These are phyloP conservation scores for Pyrenophora teres DNA, from an alignment of 2,329 filamentous ascomycete genomes.

Conservation along the genomic window DNA sequence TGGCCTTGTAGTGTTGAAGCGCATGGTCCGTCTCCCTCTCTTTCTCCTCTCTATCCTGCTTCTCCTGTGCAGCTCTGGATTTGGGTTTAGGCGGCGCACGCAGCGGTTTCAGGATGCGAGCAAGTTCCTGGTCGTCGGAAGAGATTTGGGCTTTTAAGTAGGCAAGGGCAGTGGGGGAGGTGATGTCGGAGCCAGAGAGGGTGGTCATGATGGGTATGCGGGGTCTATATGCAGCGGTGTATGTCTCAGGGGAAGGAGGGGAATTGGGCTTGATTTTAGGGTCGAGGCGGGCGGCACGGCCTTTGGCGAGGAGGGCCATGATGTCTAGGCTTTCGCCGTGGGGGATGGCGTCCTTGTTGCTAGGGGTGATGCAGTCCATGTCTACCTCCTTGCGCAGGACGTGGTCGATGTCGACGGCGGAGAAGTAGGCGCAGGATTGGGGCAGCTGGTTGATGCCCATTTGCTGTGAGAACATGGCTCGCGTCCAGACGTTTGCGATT, in stretches of 20 bases:
- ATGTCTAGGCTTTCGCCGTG: slow-evolving; percentile 90
- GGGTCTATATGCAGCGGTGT: slow-evolving; percentile 72
- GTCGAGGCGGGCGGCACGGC: slow-evolving; percentile 70
- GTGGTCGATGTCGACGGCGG: slow-evolving; percentile 90
- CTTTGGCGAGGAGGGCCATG: slow-evolving; percentile 72
- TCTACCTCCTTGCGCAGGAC: slow-evolving; percentile 98
- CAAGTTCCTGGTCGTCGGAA: slow-evolving; percentile 72
- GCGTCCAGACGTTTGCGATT: slow-evolving; percentile 92
- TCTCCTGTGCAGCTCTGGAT: background rate
- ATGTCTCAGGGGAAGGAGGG: slow-evolving; percentile 55
- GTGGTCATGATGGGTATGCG: slow-evolving; percentile 80
- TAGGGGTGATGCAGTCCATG: slow-evolving; percentile 95
- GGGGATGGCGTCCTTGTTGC: slow-evolving; percentile 75
- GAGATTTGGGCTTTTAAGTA: slow-evolving; percentile 88
- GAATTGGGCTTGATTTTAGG: slow-evolving; percentile 62
- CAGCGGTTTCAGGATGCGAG: slow-evolving; percentile 66
- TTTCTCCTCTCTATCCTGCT: too few species aligned
- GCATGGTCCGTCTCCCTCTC: too few species aligned
- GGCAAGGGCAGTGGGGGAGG: slow-evolving; percentile 50
- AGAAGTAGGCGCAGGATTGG: slow-evolving; percentile 93
- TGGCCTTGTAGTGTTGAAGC: too few species aligned
- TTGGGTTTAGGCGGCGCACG: slow-evolving; percentile 9
- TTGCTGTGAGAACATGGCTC: slow-evolving; percentile 96
- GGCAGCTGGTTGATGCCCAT: slow-evolving; percentile 95
- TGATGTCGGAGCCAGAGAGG: slow-evolving; percentile 54